Base-by-base conservation (phyloP, 345 rosid species). In the Linum lewisii region DNA sequence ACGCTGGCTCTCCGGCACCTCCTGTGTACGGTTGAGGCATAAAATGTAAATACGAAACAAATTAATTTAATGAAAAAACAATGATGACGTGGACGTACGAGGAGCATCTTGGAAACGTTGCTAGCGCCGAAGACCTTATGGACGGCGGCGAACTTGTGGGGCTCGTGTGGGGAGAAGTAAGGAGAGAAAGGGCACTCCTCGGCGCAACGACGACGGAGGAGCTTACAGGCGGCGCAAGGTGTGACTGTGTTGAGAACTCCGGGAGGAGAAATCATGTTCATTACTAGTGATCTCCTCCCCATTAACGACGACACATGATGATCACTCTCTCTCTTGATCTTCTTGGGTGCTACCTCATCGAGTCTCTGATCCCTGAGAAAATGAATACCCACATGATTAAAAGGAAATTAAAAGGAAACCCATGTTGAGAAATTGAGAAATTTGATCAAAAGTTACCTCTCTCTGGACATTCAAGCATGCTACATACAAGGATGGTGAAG, bases 401-500 rank as follows among this genome's bases (percentile, higher is more conserved):
- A n/a, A n/a, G n/a, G n/a, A n/a, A n/a, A n/a, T n/a, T n/a, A n/a
- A n/a, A n/a, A n/a, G n/a, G n/a, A n/a, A n/a, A n/a, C n/a, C n/a
- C n/a, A n/a, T n/a, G n/a, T n/a, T n/a, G n/a, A n/a, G n/a, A n/a
- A n/a, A n/a, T n/a, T n/a, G n/a, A n/a, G n/a, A n/a, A n/a, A n/a
- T n/a, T n/a, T n/a, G n/a, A n/a, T n/a, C n/a, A n/a, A n/a, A n/a
- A n/a, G n/a, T 66, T 77, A 92, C 96, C 98, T 88, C 84, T 88
- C 90, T 78, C 86, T 83, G 84, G 92, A 88, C 95, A 88, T 88
- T 83, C 87, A 92, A 81, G 93, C 95, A 88, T 88, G 87, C 95
- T 81, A 68, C n/a, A 81, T 79, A 32, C 56, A 73, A 68, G 58
- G 53, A 18, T 62, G 67, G 23, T 36, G 66, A 45, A 61, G 54